Evolutionary conservation across 805 yeast genomes (phyloP).

Genomic region (Myxozyma kluyveri): DNA sequence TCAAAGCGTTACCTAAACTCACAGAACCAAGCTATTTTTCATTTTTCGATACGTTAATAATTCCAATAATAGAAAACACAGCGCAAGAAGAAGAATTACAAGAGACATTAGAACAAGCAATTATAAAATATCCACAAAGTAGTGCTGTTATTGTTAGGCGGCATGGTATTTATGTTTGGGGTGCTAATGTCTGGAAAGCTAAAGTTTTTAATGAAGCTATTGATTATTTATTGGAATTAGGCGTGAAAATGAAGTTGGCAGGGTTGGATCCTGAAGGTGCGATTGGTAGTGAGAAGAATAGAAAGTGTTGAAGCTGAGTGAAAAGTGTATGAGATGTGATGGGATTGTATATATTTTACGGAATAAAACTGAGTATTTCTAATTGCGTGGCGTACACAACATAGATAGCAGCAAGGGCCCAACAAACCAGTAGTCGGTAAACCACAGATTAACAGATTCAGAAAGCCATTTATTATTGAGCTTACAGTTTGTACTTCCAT

Average conservation of each 20-base stretch:
- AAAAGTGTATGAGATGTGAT: too few species aligned
- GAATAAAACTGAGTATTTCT: too few species aligned
- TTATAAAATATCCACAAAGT: constrained; percentile 67
- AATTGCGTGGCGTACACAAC: too few species aligned
- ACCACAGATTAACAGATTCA: too few species aligned
- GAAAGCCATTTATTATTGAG: too few species aligned
- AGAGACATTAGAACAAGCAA: constrained; percentile 60
- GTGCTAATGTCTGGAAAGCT: constrained; percentile 86
- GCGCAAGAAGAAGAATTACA: constrained; percentile 84
- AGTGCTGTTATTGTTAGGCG: constrained; percentile 87
- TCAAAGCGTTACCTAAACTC: constrained; percentile 76
- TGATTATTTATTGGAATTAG: constrained; percentile 81
- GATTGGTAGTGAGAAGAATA: constrained; percentile 32
- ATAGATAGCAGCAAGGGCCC: neutral
- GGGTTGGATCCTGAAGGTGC: constrained; percentile 49
- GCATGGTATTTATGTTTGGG: constrained; percentile 98
- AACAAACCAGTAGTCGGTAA: neutral
- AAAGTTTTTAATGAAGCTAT: constrained; percentile 90
- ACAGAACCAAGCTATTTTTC: constrained; percentile 66
- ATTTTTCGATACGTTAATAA: constrained; percentile 68
- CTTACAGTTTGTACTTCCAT: too few species aligned
- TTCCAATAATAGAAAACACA: constrained; percentile 89
- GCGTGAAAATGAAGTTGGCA: constrained; percentile 71
- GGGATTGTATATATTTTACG: too few species aligned
- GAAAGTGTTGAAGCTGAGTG: neutral